Percentiles rank a stretch among this genome's conserved stretches.
These are phyloP conservation scores for Talaromyces thailandensis DNA, from an alignment of 495 filamentous ascomycete species.

Conservation along the genomic window DNA sequence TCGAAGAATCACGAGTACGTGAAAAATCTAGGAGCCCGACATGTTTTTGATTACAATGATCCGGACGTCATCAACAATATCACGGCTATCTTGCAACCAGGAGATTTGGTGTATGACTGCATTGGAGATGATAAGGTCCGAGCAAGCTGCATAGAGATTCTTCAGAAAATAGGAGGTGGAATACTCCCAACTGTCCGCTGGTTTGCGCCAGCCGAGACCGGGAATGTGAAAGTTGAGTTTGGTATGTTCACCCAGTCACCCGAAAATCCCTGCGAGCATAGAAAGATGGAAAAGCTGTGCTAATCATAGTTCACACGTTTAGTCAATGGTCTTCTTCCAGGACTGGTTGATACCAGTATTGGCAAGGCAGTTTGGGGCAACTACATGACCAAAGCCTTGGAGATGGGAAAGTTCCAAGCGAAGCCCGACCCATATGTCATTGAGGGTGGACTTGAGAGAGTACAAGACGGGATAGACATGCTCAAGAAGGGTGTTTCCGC, in stretches of 20 bases:
- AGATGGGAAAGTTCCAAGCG: constrained; percentile 8
- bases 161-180: constrained; percentile 24
- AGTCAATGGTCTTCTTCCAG: neutral
- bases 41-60: constrained; percentile 29
- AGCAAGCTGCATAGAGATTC: constrained; percentile 16
- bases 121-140: constrained; percentile 11
- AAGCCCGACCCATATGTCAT: constrained; percentile 25
- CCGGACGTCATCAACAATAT: constrained; percentile 13
- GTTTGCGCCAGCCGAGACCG: neutral
- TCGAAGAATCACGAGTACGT: constrained; percentile 23
- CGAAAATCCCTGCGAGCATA: neutral
- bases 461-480: constrained; percentile 25
- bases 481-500: constrained; percentile 26
- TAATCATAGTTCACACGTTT: neutral
- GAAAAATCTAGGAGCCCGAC: constrained; percentile 22
- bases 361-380: constrained; percentile 26
- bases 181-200: constrained; percentile 15
- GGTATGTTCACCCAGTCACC: neutral
- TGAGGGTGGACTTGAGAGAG: constrained; percentile 22
- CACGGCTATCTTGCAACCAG: constrained; percentile 5
- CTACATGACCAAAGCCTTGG: constrained; percentile 31
- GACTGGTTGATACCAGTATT: constrained; percentile 9
- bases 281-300: neutral
- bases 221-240: neutral
- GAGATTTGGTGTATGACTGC: constrained; percentile 16